Evolutionary conservation across 331 rosid species (phyloP), one percentile per base, ranked within the genome.

Genomic region (Ulmus americana): DNA sequence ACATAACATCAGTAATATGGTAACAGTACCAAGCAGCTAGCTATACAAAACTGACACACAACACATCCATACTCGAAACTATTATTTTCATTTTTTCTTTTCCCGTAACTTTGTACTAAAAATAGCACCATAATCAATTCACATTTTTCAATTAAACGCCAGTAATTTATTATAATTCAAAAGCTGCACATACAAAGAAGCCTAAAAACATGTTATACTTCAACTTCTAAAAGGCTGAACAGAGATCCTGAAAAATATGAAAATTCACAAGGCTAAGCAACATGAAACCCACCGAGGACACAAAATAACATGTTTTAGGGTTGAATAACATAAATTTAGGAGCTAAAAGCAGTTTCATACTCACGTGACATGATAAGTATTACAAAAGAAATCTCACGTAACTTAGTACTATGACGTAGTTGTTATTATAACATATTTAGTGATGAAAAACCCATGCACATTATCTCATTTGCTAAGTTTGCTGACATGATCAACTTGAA

Each of bases 11-110:
- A 70, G 51, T 44, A 48, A 50, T 41, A 15, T 28, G 35, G 35
- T 28, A 28, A 44, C 45, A 62, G 28, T 43, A 12, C 65, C 5
- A 65, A 64, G 40, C 54, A 57, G 49, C 75, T 12, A 50, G 35
- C 43, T 16, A 40, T 38, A 15, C 38, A 7, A 59, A 41, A 59
- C 15, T 15, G 35, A 42, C 12, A 44, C 10, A 12, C 45, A 41
- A 40, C 28, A 9, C 42, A 15, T 38, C 51, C 8, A 38, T 41
- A 49, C 13, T 40, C 39, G 45, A 45, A 38, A 39, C 15, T 8
- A 6, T 14, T n/a, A 28, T 20, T 20, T 28, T 28, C 3, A 1
- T 28, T 28, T 28, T 28, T 28, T 51, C 35, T 20, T 7, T 9
- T n/a, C 4, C 15, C 15, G 50, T 42, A 40, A 47, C 14, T 51